Conservation (phyloP, 306 rosid species). For the Parietaria judaica region DNA sequence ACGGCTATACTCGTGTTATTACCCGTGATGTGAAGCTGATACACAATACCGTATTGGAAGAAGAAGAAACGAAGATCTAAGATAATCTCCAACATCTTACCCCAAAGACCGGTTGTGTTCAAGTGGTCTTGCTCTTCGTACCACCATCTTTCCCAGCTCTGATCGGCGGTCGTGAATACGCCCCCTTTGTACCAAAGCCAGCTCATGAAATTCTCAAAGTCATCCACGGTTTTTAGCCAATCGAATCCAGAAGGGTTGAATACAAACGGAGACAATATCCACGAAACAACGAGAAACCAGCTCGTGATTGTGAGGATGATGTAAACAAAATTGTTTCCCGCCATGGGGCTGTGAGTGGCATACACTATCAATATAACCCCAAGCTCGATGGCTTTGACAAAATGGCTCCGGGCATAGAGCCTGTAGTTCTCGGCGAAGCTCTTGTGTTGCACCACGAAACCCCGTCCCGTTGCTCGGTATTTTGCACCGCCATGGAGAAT, state of each 20-base stretch:
- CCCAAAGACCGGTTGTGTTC: conserved; percentile 92
- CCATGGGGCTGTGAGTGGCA: conserved; percentile 53
- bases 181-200: conserved; percentile 87
- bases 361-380: conserved; percentile 74
- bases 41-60: conserved; percentile 89
- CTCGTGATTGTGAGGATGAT: conserved; percentile 57
- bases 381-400: conserved; percentile 86
- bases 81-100: conserved; percentile 84
- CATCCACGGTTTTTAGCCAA: conserved; percentile 97
- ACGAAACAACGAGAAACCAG: conserved; percentile 91
- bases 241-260: conserved; percentile 95
- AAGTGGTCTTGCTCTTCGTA: conserved; percentile 87
- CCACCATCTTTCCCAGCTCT: conserved; percentile 98
- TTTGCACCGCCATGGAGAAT: conserved; percentile 96
- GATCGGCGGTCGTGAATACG: conserved; percentile 52
- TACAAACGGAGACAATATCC: conserved; percentile 89
- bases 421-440: conserved; percentile 88
- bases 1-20: conserved; percentile 48
- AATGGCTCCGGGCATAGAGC: conserved; percentile 83
- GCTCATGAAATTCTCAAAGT: conserved; percentile 65
- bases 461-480: conserved; percentile 96
- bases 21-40: conserved; percentile 47
- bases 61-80: conserved; percentile 94
- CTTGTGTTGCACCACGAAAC: conserved; percentile 87
- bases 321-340: conserved; percentile 52